phyloP scores from a whole-genome alignment of 164 flowering plant genomes.

The Stephania japonica region DNA sequence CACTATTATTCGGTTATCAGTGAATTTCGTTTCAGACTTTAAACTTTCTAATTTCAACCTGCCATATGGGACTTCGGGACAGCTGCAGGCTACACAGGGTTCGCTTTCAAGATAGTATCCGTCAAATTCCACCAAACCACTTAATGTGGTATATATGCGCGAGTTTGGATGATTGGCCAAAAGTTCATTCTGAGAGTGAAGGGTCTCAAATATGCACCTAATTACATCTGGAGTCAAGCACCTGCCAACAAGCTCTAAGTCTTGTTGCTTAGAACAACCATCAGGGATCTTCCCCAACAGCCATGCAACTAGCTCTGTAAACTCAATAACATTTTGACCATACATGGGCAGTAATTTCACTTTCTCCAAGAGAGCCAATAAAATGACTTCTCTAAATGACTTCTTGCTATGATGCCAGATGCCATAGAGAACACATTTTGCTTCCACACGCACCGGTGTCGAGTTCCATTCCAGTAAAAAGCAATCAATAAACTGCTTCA shows the following conservation, averaged over 20 bases:
- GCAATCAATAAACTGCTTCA: slow-evolving; percentile 70
- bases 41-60: slow-evolving; percentile 93
- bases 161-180: slow-evolving; percentile 98
- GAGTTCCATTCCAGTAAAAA: slow-evolving; percentile 96
- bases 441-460: slow-evolving; percentile 75
- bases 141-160: slow-evolving; percentile 88
- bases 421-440: slow-evolving; percentile 81
- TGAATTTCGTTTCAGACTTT: slow-evolving; percentile 96
- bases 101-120: slow-evolving; percentile 99
- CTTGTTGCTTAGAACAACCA: slow-evolving; percentile 52
- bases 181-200: slow-evolving; percentile 89
- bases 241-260: slow-evolving; percentile 55
- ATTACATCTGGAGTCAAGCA: slow-evolving; percentile 81
- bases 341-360: slow-evolving; percentile 70
- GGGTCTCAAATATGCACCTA: slow-evolving; percentile 80
- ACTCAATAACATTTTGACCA: slow-evolving; percentile 93
- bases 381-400: slow-evolving; percentile 64
- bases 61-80: slow-evolving; percentile 95
- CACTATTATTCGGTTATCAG: slow-evolving; percentile 97
- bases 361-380: slow-evolving; percentile 62
- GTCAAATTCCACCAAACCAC: slow-evolving; percentile 94
- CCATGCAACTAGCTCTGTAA: slow-evolving; percentile 70
- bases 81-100: slow-evolving; percentile 99
- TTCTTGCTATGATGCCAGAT: slow-evolving; percentile 89
- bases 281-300: slow-evolving; percentile 76